phyloP scores from a whole-genome alignment of 495 filamentous ascomycete genomes.

The Trichoderma reesei region DNA sequence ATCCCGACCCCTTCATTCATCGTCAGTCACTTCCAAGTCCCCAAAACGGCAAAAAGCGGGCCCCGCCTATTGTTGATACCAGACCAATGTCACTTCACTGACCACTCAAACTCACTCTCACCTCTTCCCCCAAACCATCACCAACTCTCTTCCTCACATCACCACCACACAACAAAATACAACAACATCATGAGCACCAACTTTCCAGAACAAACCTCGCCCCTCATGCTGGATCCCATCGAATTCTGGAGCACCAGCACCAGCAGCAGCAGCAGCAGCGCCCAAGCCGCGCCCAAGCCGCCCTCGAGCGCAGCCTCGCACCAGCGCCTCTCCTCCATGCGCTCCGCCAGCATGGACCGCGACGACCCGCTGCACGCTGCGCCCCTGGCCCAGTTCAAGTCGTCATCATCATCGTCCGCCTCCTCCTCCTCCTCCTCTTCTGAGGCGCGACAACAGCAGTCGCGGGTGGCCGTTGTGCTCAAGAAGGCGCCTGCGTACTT shows the following conservation, averaged over 20 bases:
- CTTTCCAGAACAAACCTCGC: not conserved
- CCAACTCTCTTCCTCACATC: not conserved
- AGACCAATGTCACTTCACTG: too few relatives aligned
- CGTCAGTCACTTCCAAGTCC: too few relatives aligned
- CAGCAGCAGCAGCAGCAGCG: too few relatives aligned
- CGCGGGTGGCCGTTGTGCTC: not conserved
- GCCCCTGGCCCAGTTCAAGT: not conserved
- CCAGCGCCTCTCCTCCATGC: not conserved
- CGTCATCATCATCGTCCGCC: too few relatives aligned
- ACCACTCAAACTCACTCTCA: too few relatives aligned
- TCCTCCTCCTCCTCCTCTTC: too few relatives aligned
- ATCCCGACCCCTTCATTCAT: too few relatives aligned
- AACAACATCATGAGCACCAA: not conserved
- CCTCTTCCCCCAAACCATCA: not conserved
- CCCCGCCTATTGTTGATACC: too few relatives aligned
- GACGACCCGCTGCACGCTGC: not conserved
- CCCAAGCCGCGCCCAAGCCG: not conserved
- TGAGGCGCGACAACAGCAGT: too few relatives aligned
- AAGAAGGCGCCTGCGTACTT: not conserved
- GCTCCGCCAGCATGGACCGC: not conserved
- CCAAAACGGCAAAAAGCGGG: too few relatives aligned
- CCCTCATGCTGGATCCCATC: not conserved
- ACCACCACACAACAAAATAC: not conserved
- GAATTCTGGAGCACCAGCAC: constrained; percentile 1
- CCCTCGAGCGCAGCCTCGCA: not conserved